These are phyloP conservation scores for Curvularia verruculosa DNA, from an alignment of 2,329 filamentous ascomycete species.

Conservation along the genomic window DNA sequence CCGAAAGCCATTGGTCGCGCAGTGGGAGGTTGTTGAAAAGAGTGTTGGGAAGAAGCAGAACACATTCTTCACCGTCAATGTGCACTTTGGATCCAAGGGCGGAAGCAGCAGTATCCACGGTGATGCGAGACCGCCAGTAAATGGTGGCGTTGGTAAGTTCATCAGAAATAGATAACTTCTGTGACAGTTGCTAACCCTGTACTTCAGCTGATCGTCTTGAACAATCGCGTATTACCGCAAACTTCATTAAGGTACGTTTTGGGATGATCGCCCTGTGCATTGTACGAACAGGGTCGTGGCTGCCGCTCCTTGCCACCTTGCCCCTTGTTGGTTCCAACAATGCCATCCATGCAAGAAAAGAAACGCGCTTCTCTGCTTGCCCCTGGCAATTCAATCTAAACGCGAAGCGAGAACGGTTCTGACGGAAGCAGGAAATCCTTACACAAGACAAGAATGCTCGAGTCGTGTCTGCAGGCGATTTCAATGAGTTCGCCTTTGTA, in stretches of 20 bases:
- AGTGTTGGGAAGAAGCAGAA: constrained; percentile 48
- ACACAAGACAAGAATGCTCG: constrained; percentile 61
- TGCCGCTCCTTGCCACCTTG: constrained; percentile 19
- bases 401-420: constrained; percentile 25
- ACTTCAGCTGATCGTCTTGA: constrained; percentile 55
- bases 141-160: constrained; percentile 59
- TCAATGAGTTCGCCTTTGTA: constrained; percentile 73
- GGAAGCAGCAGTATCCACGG: constrained; percentile 69
- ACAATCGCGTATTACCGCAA: constrained; percentile 65
- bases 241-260: constrained; percentile 43
- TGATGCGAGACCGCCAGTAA: constrained; percentile 69
- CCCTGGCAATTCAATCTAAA: background rate
- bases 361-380: constrained; percentile 1
- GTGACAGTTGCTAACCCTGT: constrained; percentile 8
- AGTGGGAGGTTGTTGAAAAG: constrained; percentile 65
- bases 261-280: constrained; percentile 1
- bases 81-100: constrained; percentile 71
- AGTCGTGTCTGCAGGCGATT: constrained; percentile 70
- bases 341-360: constrained; percentile 27
- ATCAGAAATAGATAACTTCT: background rate
- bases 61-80: constrained; percentile 72
- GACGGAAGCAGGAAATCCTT: constrained; percentile 56
- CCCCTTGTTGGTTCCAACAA: constrained; percentile 15
- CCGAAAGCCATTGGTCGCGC: constrained; percentile 71
- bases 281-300: constrained; percentile 13